A percentile compares a stretch with the other conserved stretches of the same genome.
phyloP scores from a whole-genome alignment of 2,329 filamentous ascomycete species.

The Xylaria sp. region DNA sequence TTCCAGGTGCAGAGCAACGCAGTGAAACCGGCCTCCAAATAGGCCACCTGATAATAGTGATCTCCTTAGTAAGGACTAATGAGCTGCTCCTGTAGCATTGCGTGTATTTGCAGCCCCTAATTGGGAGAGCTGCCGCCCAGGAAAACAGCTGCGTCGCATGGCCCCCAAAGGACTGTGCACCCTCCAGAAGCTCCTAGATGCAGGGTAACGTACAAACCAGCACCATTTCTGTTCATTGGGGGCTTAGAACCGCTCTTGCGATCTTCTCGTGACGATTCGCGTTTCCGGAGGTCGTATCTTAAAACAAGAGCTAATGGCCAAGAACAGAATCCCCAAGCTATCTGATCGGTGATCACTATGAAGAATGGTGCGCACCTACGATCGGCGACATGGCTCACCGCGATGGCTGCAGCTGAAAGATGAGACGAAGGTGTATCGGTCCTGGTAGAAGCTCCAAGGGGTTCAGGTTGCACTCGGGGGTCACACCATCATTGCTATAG shows the following conservation, averaged over 20 bases:
- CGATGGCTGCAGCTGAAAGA: conserved; percentile 1
- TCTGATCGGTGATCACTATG: background rate
- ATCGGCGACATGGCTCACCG: background rate
- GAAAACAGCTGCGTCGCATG: conserved; percentile 1
- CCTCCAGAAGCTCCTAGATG: background rate
- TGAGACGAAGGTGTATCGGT: conserved; percentile 6
- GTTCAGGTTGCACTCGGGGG: background rate
- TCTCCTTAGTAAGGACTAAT: background rate
- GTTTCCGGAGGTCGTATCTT: background rate
- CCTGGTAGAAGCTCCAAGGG: background rate
- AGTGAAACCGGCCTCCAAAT: background rate
- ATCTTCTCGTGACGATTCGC: background rate
- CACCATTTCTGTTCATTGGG: background rate
- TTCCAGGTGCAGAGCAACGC: background rate
- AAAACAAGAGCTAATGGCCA: background rate
- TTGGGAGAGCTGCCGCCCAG: conserved; percentile 7
- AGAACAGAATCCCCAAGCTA: background rate
- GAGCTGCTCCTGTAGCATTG: background rate
- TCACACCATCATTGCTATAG: background rate
- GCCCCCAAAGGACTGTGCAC: conserved; percentile 17
- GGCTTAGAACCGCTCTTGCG: background rate
- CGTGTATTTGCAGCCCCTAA: background rate
- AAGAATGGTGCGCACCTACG: background rate
- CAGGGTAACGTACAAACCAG: background rate
- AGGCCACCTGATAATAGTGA: background rate